Evolutionary conservation across 2,329 filamentous ascomycete genomes (phyloP), one percentile per base, ranked within the genome.

Genomic region (Nigrospora oryzae): DNA sequence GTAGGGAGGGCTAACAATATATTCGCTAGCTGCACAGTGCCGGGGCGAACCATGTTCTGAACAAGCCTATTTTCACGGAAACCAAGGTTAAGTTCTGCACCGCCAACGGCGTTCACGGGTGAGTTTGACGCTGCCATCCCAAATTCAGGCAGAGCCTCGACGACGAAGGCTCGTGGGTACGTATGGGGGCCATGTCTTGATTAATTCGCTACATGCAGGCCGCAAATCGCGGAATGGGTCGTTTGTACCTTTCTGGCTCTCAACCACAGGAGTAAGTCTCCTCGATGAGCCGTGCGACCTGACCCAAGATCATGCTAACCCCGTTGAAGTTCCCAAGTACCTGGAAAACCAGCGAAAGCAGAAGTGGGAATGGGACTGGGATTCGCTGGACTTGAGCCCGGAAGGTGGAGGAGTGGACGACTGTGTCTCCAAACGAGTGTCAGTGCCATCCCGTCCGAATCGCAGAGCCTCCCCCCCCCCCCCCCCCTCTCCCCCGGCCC

Each of bases 51-150:
- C 66, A 69, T 43, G 55, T 79, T 11, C 41, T 72, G 10, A 56
- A 69, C 2, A 56, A 67, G 12, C 69, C 70, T 2, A 46, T 79
- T 0, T 79, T 74, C 47, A 65, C 59, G 17, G 70, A 76, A 17
- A 75, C 69, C 0, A 63, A 75, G 40, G 60, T 77, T 8, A 55
- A 61, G 0, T 75, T 81, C 48, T 74, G 69, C 38, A 76, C 75
- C 0, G 74, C 74, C 0, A 80, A 76, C 46, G 77, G 77, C 0
- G 71, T 80, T n/a, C 74, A 78, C 36, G 74, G 73, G 74, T 76
- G 49, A 56, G 68, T 55, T 28, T 38, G 11, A 3, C 14, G 17
- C 2, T 15, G 19, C 38, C 30, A 7, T 17, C 39, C 30, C 8
- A 5, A 10, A 5, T 28, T 10, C 23, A 10, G 23, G 23, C 23